These are phyloP conservation scores for Suhomyces faveliae DNA, from an alignment of 805 yeast genomes.

Conservation along the genomic window DNA sequence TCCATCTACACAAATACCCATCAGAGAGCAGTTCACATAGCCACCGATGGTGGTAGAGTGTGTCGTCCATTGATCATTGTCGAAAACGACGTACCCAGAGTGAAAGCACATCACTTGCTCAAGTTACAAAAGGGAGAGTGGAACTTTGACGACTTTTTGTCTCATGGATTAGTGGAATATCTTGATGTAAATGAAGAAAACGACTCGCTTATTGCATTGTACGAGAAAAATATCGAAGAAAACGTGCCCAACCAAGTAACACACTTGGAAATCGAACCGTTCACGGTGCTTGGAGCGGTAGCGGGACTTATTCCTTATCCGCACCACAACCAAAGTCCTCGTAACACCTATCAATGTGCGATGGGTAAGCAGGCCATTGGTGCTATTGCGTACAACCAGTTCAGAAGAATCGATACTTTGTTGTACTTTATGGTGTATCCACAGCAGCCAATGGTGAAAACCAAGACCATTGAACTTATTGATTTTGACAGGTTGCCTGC, in stretches of 20 bases:
- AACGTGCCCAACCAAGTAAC: constrained; percentile 51
- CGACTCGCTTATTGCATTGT: constrained; percentile 27
- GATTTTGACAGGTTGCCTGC: constrained; percentile 97
- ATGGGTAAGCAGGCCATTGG: constrained; percentile 99
- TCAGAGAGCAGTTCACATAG: constrained; percentile 92
- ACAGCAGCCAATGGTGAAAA: constrained; percentile 98
- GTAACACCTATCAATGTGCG: constrained; percentile 92
- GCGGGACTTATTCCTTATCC: constrained; percentile 93
- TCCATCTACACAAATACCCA: constrained; percentile 88
- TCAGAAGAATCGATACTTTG: constrained; percentile 90
- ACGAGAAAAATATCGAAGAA: constrained; percentile 56
- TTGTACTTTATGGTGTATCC: constrained; percentile 97
- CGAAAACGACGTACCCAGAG: constrained; percentile 66
- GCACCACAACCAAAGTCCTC: constrained; percentile 88
- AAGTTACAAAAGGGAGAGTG: constrained; percentile 65
- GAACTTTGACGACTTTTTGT: constrained; percentile 88
- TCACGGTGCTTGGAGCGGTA: constrained; percentile 88
- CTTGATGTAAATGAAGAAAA: constrained; percentile 66
- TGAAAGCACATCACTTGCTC: constrained; percentile 66
- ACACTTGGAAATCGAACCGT: constrained; percentile 94
- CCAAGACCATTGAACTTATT: constrained; percentile 92
- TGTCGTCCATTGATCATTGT: constrained; percentile 95
- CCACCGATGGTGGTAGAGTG: constrained; percentile 98
- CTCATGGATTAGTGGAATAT: constrained; percentile 87
- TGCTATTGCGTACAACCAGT: constrained; percentile 96